A percentile compares a stretch with the other conserved stretches of the same genome.
These are phyloP conservation scores for Drechslerella coelobrocha DNA, from an alignment of 2,329 filamentous ascomycete species.

Conservation along the genomic window DNA sequence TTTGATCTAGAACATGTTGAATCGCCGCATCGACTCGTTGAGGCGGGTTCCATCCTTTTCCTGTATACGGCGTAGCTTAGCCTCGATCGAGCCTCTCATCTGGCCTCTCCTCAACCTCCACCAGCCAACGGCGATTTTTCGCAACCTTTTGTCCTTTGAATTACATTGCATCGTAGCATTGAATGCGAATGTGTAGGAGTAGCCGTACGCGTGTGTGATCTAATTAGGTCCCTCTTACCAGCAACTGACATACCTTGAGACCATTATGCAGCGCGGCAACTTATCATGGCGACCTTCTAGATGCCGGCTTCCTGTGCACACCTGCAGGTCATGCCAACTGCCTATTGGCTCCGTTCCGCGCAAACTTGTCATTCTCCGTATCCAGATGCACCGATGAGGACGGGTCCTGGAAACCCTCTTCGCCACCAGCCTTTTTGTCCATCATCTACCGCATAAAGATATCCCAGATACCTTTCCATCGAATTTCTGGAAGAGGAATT, in stretches of 20 bases:
- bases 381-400: not conserved
- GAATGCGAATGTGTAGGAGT: not conserved
- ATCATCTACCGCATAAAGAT: not conserved
- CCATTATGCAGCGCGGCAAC: not conserved
- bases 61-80: not conserved
- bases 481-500: conserved; percentile 3
- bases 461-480: no score
- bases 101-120: no score
- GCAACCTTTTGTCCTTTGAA: not conserved
- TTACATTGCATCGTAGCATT: conserved; percentile 7
- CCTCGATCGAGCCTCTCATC: no score
- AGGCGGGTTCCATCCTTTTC: not conserved
- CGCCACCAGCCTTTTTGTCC: conserved; percentile 6
- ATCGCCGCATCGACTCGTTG: conserved; percentile 2
- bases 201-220: not conserved
- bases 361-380: conserved; percentile 2
- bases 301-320: not conserved
- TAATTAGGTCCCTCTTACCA: not conserved
- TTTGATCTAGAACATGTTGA: not conserved
- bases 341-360: conserved; percentile 4
- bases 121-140: not conserved
- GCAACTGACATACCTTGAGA: not conserved
- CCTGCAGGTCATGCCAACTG: not conserved
- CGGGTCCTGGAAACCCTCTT: not conserved
- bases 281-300: conserved; percentile 1